A percentile compares a stretch with the other conserved stretches of the same genome.
phyloP scores from a whole-genome alignment of 176 grass and related monocot genomes.

The Oryza australiensis region DNA sequence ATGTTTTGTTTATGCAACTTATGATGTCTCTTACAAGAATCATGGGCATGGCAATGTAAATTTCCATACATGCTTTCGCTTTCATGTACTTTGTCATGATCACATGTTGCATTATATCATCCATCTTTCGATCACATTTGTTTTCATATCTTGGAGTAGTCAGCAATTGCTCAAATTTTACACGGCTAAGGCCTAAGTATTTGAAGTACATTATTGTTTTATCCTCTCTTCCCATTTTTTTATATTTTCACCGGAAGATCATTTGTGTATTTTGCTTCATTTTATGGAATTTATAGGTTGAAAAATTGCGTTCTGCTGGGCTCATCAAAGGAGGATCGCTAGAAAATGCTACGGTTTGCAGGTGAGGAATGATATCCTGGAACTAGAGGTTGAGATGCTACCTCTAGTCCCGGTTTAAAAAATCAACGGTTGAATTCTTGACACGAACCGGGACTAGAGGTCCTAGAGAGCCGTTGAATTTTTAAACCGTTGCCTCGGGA shows the following conservation, averaged over 20 bases:
- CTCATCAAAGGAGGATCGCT: conserved; percentile 90
- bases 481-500: too few relatives aligned
- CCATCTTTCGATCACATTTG: neutral
- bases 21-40: too few relatives aligned
- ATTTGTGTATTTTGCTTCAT: neutral
- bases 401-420: neutral
- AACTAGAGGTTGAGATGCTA: neutral
- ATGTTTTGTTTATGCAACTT: too few relatives aligned
- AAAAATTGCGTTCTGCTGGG: conserved; percentile 59
- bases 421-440: conserved; percentile 31
- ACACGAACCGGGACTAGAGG: neutral
- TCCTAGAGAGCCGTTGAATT: too few relatives aligned
- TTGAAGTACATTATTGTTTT: conserved; percentile 32
- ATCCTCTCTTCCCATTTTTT: neutral
- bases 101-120: neutral
- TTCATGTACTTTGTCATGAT: too few relatives aligned
- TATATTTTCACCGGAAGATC: neutral
- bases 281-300: conserved; percentile 51
- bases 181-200: conserved; percentile 2
- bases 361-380: conserved; percentile 40
- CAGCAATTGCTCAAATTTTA: neutral
- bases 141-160: conserved; percentile 14
- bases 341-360: conserved; percentile 97
- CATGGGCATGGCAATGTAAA: too few relatives aligned
- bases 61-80: too few relatives aligned